phyloP scores from a whole-genome alignment of 2,329 filamentous ascomycete species.

The Aspergillus aculeatinus region DNA sequence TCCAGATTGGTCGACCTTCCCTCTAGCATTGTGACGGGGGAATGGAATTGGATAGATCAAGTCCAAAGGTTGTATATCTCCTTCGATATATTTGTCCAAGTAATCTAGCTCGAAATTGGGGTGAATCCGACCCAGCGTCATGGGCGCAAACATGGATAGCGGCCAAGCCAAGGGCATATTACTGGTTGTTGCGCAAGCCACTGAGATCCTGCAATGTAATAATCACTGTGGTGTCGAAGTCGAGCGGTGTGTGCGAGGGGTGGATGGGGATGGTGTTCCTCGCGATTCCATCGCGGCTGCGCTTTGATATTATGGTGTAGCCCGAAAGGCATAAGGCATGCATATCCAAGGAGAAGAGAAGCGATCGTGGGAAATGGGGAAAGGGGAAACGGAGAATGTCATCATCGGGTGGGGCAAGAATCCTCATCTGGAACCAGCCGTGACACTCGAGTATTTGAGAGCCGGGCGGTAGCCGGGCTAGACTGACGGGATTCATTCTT shows the following conservation, averaged over 20 bases:
- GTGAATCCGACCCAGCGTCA: too few relatives aligned
- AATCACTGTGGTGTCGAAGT: neutral
- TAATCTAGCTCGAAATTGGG: too few relatives aligned
- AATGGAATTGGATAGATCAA: neutral
- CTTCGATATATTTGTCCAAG: too few relatives aligned
- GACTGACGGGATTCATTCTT: neutral
- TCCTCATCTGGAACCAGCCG: neutral
- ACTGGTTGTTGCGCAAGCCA: too few relatives aligned
- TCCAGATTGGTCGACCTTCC: neutral
- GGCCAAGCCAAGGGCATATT: too few relatives aligned
- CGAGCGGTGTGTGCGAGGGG: neutral
- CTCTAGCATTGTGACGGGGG: neutral
- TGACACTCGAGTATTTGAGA: neutral
- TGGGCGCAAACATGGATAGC: too few relatives aligned
- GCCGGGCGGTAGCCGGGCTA: neutral
- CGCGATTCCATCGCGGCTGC: too few relatives aligned
- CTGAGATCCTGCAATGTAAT: too few relatives aligned
- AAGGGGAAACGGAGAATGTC: neutral
- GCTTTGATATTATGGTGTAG: too few relatives aligned
- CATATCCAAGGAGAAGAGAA: too few relatives aligned
- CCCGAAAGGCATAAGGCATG: too few relatives aligned
- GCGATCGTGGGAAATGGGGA: neutral
- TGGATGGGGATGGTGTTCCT: neutral
- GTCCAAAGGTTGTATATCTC: too few relatives aligned
- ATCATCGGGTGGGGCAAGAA: neutral